Conservation (phyloP, 2,329 filamentous ascomycete genomes). For the Golovinomyces cichoracearum region DNA sequence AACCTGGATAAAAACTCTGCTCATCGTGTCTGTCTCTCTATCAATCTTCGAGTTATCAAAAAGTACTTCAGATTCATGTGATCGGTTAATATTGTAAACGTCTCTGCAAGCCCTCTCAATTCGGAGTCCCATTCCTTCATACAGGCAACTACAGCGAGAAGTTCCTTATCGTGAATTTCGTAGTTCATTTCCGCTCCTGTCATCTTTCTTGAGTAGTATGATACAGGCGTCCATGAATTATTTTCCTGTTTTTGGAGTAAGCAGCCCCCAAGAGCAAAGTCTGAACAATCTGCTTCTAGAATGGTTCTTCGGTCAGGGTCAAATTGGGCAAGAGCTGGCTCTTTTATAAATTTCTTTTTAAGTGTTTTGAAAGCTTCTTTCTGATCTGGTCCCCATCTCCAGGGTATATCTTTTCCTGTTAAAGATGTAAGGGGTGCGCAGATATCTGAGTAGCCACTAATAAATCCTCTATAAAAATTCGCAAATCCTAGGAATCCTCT, state of each 20-base stretch:
- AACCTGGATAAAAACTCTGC: neutral
- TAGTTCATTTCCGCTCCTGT: constrained; percentile 1
- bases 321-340: neutral
- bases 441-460: neutral
- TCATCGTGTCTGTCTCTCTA: neutral
- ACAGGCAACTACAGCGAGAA: neutral
- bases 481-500: neutral
- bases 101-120: neutral
- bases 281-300: neutral
- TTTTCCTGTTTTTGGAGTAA: neutral
- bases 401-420: neutral
- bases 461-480: neutral
- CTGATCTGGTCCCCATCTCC: neutral
- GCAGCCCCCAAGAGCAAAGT: neutral
- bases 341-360: neutral
- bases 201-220: neutral
- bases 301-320: neutral
- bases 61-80: constrained; percentile 1
- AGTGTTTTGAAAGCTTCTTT: neutral
- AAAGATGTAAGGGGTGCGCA: neutral
- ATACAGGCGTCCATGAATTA: neutral
- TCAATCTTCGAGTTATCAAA: neutral
- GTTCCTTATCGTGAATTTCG: constrained; percentile 1
- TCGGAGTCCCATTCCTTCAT: constrained; percentile 1
- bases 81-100: neutral